Evolutionary conservation across 176 grass and related monocot species (phyloP).

Genomic region (Triticum dicoccoides): DNA sequence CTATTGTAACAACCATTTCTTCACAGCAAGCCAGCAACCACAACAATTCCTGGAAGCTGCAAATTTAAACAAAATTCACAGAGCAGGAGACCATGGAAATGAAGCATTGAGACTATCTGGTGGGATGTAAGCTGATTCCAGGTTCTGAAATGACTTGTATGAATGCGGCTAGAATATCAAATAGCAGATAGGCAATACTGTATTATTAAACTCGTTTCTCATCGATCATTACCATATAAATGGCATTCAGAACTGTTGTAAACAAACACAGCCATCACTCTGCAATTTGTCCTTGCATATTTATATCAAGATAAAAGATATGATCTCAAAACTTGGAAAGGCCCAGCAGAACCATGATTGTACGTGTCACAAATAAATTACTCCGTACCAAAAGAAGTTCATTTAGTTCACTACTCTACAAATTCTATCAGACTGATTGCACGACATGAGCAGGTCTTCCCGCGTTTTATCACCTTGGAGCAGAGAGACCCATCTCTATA

Average conservation of each 20-base stretch:
- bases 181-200: neutral
- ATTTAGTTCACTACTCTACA: conserved; percentile 47
- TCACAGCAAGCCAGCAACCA: too few relatives aligned
- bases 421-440: conserved; percentile 45
- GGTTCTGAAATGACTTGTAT: neutral
- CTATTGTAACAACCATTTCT: too few relatives aligned
- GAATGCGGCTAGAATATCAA: neutral
- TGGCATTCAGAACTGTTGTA: neutral
- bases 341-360: neutral
- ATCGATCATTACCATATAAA: neutral
- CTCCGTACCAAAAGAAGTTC: neutral
- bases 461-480: conserved; percentile 76
- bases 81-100: neutral
- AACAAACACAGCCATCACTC: neutral
- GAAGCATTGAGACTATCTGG: neutral
- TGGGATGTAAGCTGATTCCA: neutral
- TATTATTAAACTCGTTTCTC: neutral
- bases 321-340: conserved; percentile 6
- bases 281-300: neutral
- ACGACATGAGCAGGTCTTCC: conserved; percentile 43
- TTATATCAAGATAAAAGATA: conserved; percentile 24
- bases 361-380: neutral
- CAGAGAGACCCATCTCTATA: conserved; percentile 93
- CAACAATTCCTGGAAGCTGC: too few relatives aligned
- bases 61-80: neutral